Evolutionary conservation across 2,329 filamentous ascomycete genomes (phyloP), one percentile per base, ranked within the genome.

Genomic region (Bipolaris sorokiniana): DNA sequence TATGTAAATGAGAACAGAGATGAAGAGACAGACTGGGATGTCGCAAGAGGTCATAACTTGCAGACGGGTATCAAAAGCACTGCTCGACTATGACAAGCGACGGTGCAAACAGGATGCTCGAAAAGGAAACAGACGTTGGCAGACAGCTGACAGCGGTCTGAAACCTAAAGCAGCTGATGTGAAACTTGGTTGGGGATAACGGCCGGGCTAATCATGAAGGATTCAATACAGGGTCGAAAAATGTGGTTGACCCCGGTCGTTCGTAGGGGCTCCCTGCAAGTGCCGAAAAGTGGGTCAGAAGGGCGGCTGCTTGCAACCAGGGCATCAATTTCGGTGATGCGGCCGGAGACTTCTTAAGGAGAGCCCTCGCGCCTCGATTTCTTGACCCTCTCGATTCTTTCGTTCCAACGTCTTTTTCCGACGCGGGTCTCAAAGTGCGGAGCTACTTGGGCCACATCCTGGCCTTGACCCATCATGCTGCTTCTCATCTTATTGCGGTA

Each of bases 401-500:
- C 80, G 53, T 80, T 75, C 80, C 80, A 82, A 68, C 76, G 79
- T 23, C 91, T 85, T 82, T 97, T 97, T 55, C 94, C 94, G 18
- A 89, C 86, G 41, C 94, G 87, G 3, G 91, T 95, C 79, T 97
- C 92, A 71, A 93, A 96, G 78, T 97, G 92, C 52, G 91, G 88
- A 22, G 91, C 90, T 23, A 90, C 86, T 18, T 84, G 83, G 54
- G 85, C 82, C 42, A 91, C 84, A 60, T 96, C 91, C 71, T 92
- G 88, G 69, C 91, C 90, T 41, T 88, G 85, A 20, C 85, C 87
- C 69, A 96, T 86, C 79, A 96, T 93, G 53, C 89, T 90, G 65
- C 85, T 88, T 63, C 90, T 87, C 76, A 93, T 95, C 82, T 96
- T 97, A 75, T 92, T 94, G 60, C 94, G 90, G 77, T 97, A 97